Percentiles rank a stretch among this genome's conserved stretches.
Conservation (phyloP, 2,329 filamentous ascomycete species). For the Pseudogymnoascus sp. region DNA sequence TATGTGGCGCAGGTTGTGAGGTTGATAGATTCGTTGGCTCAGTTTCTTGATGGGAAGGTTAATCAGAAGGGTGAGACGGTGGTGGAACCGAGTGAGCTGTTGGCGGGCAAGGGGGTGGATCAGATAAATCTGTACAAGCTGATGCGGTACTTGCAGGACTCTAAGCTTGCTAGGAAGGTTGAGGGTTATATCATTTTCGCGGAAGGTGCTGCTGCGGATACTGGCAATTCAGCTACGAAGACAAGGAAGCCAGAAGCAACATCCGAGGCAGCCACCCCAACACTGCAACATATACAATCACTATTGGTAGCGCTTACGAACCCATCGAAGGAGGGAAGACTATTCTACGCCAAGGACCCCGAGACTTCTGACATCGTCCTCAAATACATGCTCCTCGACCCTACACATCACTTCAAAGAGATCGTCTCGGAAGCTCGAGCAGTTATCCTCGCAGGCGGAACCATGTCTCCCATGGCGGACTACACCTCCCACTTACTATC, state of each 20-base stretch:
- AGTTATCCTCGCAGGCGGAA: conserved; percentile 86
- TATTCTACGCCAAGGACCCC: conserved; percentile 47
- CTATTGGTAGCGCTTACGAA: conserved; percentile 81
- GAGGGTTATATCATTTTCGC: conserved; percentile 71
- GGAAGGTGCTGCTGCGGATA: conserved; percentile 30
- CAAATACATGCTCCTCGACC: conserved; percentile 82
- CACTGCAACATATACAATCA: conserved; percentile 46
- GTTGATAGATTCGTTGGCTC: conserved; percentile 67
- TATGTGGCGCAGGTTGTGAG: conserved; percentile 84
- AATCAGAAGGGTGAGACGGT: conserved; percentile 49
- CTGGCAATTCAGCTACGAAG: conserved; percentile 16
- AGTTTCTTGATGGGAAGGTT: conserved; percentile 51
- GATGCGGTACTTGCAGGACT: conserved; percentile 78
- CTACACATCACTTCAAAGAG: conserved; percentile 81
- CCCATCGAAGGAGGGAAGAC: conserved; percentile 60
- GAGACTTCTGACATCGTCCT: conserved; percentile 46
- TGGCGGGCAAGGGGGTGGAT: conserved; percentile 78
- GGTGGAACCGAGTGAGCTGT: conserved; percentile 61
- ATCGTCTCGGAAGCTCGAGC: conserved; percentile 77
- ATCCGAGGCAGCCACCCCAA: conserved; percentile 20
- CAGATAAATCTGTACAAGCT: conserved; percentile 92
- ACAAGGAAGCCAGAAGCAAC: conserved; percentile 14
- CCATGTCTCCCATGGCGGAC: conserved; percentile 94
- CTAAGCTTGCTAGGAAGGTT: conserved; percentile 87
- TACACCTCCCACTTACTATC: conserved; percentile 83